Evolutionary conservation across 2,329 filamentous ascomycete genomes (phyloP), one percentile per base, ranked within the genome.

Genomic region (Scedosporium minutisporum): DNA sequence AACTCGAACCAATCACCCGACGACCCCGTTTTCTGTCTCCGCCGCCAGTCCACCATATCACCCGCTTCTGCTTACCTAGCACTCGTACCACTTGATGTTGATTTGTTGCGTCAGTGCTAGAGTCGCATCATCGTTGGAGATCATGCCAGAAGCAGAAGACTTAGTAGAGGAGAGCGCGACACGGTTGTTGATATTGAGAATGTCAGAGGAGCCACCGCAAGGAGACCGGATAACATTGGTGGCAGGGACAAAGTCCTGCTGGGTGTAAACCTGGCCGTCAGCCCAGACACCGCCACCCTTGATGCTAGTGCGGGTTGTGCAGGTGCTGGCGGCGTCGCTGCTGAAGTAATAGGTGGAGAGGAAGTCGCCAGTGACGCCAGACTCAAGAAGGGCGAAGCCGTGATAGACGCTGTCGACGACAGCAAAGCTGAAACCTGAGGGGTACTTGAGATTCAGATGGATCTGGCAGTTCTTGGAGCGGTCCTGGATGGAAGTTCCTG

Each of bases 141-240:
- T 73, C 67, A 74, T 69, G 64, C 77, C 77, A 6, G 63, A 69
- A 63, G 76, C 76, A 21, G 66, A 69, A 57, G 65, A 44, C 69
- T 76, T 74, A 63, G 68, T 70, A 68, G 71, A 73, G 61, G 72
- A 74, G 57, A 79, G 70, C 18, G 74, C 72, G 60, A 79, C 76
- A 65, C 77, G 75, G 73, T 78, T 79, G 71, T 78, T 79, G 69
- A 79, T 71, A 70, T 79, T 79, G 67, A 73, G 71, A 41, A 72
- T 70, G 23, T 69, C 70, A n/a, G 64, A 69, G 51, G 69, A 68
- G 12, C 60, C 60, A 27, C 71, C 71, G 65, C 72, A 74, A 3
- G 71, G 71, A 27, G 71, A 71, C 69, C 71, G 71, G 65, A 74
- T 70, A 62, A 72, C 60, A 12, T 70, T 69, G 5, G 71, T 67